Evolutionary conservation across 306 rosid species (phyloP).

Genomic region (Castanospermum australe): DNA sequence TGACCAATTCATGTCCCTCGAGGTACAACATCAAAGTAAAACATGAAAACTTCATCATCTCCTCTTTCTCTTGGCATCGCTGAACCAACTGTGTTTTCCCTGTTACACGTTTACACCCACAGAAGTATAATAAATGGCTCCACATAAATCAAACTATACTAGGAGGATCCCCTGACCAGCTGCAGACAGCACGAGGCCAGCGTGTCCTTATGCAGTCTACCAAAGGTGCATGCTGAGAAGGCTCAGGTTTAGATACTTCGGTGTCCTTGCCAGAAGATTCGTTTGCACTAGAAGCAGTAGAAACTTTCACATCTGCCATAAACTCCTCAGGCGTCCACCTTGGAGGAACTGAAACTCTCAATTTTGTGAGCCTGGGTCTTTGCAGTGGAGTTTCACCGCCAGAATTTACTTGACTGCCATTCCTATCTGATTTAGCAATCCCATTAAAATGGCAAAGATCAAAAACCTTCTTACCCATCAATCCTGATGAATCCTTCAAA

Average conservation of each 20-base stretch:
- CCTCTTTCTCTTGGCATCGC: constrained; percentile 23
- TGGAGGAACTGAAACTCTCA: constrained; percentile 93
- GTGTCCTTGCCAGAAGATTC: constrained; percentile 57
- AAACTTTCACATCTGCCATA: constrained; percentile 74
- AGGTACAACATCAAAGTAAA: constrained; percentile 22
- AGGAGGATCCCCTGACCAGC: constrained; percentile 91
- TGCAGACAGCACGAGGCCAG: constrained; percentile 87
- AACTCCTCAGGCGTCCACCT: constrained; percentile 98
- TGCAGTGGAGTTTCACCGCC: constrained; percentile 83
- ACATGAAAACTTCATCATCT: constrained; percentile 24
- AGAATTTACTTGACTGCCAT: constrained; percentile 58
- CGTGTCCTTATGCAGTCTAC: constrained; percentile 96
- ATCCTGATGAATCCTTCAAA: constrained; percentile 88
- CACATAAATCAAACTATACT: constrained; percentile 71
- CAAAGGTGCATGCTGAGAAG: constrained; percentile 87
- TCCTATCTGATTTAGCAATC: constrained; percentile 91
- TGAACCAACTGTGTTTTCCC: constrained; percentile 13
- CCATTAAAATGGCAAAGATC: constrained; percentile 95
- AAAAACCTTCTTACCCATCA: constrained; percentile 94
- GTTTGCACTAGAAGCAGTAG: constrained; percentile 54
- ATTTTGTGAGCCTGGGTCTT: constrained; percentile 85
- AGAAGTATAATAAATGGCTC: constrained; percentile 8
- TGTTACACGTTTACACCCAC: constrained; percentile 14
- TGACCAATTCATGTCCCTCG: constrained; percentile 30
- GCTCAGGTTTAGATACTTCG: constrained; percentile 77